A percentile compares a stretch with the other conserved stretches of the same genome.
Evolutionary conservation across 2,329 filamentous ascomycete genomes (phyloP).

Genomic region (Penicillium sp.): DNA sequence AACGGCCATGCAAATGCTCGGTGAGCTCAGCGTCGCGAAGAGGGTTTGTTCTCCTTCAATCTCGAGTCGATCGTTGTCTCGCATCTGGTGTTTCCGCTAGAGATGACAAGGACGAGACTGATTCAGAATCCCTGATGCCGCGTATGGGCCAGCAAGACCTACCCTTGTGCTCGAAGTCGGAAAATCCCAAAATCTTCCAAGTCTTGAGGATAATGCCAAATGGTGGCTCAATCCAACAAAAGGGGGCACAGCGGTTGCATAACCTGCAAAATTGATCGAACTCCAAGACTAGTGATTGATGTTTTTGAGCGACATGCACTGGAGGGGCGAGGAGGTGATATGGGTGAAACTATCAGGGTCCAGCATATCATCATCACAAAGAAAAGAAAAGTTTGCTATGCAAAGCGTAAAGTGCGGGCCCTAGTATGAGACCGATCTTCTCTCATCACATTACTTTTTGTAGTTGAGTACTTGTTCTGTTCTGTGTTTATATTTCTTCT

Average conservation of each 20-base stretch:
- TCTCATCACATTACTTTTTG: too few relatives aligned
- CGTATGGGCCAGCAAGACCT: not conserved
- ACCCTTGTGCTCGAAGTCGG: not conserved
- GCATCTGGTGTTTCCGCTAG: not conserved
- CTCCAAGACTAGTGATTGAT: conserved; percentile 1
- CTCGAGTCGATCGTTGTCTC: too few relatives aligned
- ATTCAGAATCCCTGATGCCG: not conserved
- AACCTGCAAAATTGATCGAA: not conserved
- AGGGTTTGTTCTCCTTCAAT: too few relatives aligned
- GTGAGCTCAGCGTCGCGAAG: too few relatives aligned
- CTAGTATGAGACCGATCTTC: too few relatives aligned
- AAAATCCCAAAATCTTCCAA: not conserved
- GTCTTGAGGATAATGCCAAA: not conserved
- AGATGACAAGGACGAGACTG: not conserved
- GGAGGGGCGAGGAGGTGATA: not conserved
- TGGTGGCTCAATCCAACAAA: not conserved
- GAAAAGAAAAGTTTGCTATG: too few relatives aligned
- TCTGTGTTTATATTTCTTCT: too few relatives aligned
- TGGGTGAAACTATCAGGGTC: not conserved
- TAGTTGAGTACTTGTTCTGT: too few relatives aligned
- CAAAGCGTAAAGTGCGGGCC: too few relatives aligned
- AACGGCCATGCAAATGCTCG: too few relatives aligned
- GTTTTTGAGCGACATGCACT: conserved; percentile 1
- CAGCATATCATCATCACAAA: conserved; percentile 1
- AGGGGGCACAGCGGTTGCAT: not conserved